phyloP scores from a whole-genome alignment of 192 early-diverging fungal species.

The Physocladia obscura region DNA sequence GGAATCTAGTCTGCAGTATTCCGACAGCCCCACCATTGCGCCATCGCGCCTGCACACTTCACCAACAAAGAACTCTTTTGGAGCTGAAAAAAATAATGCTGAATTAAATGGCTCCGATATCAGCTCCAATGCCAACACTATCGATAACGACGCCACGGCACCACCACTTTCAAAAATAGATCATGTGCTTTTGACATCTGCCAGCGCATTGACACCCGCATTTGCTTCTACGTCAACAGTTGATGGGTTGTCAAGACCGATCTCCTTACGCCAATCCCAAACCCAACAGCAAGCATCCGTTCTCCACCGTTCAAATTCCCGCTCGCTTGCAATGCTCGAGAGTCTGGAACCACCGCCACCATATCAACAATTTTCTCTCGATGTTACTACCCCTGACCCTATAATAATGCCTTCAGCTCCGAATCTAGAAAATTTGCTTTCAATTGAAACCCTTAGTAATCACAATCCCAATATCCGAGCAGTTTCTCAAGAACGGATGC shows the following conservation, averaged over 20 bases:
- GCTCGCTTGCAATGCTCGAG: not conserved
- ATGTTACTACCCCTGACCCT: not conserved
- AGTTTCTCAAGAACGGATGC: not conserved
- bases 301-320: not conserved
- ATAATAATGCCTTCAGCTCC: not conserved
- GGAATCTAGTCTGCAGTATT: no score
- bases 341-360: not conserved
- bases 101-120: no score
- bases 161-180: not conserved
- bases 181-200: not conserved
- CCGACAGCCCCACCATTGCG: no score
- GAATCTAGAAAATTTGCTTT: not conserved
- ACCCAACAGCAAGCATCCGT: no score
- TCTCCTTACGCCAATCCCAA: not conserved
- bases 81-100: no score
- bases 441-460: not conserved
- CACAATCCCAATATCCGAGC: not conserved
- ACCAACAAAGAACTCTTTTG: no score
- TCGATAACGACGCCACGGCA: not conserved
- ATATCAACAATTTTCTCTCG: not conserved
- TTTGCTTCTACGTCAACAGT: no score
- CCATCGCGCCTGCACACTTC: no score
- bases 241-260: not conserved
- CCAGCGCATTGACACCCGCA: no score
- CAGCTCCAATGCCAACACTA: no score